Base-by-base conservation (phyloP, 2,329 filamentous ascomycete species). In the Trichoderma asperellum region DNA sequence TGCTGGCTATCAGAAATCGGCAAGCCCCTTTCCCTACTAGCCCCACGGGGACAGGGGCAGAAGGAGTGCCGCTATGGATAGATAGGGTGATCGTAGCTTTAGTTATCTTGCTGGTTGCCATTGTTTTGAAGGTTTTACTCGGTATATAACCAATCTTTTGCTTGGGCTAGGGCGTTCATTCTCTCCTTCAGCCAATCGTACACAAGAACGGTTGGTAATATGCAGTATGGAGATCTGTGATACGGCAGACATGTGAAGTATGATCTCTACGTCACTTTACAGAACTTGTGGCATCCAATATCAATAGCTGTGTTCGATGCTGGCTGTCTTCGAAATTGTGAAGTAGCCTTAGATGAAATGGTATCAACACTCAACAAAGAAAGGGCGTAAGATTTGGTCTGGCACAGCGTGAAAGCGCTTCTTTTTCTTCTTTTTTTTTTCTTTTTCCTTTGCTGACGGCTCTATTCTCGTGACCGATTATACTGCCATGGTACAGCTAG, bases 21-120 rank as follows among this genome's bases (percentile, higher is more conserved):
- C 65, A 58, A 32, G 32, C 18, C 21, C 34, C 34, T n/a, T 34
- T 7, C 8, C 71, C 72, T 65, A 21, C 29, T 57, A 21, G 40
- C 2, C 68, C 34, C 24, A 16, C 59, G 5, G 55, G 52, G 16
- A 35, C 18, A 18, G 24, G 62, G 37, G 43, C 56, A 29, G 58
- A 52, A 27, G 67, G 68, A 2, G 86, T 92, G 18, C 87, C 90
- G 1, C 81, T 89, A 14, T 97, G 93, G 91, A 84, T 97, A 21
- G 94, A 97, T 79, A 88, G 92, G 72, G 87, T 90, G 47, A 97
- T 97, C 73, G 88, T 90, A 27, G 90, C 88, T 7, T 80, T 97
- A 21, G 83, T 92, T 0, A 84, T 92, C 16, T 83, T 92, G 32
- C 81, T 97, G 24, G 82, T 89, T 4, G 87, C 92, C 27, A 87